Evolutionary conservation across 2,329 filamentous ascomycete genomes (phyloP).

Genomic region (Pestalotiopsis sp.): DNA sequence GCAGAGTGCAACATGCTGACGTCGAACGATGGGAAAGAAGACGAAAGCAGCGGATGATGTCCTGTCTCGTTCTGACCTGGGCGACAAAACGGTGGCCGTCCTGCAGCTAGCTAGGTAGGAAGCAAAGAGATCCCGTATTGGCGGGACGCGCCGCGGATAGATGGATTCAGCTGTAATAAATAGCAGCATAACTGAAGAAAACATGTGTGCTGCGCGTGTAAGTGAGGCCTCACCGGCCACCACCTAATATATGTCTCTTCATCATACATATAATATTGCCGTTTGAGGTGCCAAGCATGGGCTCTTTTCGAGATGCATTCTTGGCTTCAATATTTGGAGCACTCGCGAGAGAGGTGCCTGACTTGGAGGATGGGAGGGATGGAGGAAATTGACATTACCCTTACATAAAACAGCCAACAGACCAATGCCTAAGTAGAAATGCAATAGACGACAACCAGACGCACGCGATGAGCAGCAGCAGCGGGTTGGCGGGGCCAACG

Average conservation of each 20-base stretch:
- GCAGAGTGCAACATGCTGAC: slow-evolving; percentile 8
- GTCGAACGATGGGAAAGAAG: not conserved
- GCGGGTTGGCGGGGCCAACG: not conserved
- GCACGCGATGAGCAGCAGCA: not conserved
- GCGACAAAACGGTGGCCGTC: not conserved
- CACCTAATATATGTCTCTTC: not conserved
- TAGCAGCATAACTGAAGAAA: not conserved
- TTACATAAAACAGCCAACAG: not conserved
- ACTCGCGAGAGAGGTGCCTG: no score
- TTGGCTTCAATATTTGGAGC: no score
- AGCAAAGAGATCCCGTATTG: not conserved
- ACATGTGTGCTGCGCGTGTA: not conserved
- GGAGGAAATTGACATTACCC: not conserved
- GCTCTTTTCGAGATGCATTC: not conserved
- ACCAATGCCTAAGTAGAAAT: not conserved
- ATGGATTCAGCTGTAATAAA: not conserved
- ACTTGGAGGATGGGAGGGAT: not conserved
- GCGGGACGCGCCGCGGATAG: not conserved
- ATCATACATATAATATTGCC: not conserved
- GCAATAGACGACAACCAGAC: not conserved
- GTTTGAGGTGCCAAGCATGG: not conserved
- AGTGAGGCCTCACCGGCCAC: not conserved
- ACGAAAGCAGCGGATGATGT: not conserved
- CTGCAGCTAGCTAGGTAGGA: not conserved
- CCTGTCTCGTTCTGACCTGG: not conserved